Base-by-base conservation (phyloP, 164 flowering plant species). In the Houttuynia cordata region DNA sequence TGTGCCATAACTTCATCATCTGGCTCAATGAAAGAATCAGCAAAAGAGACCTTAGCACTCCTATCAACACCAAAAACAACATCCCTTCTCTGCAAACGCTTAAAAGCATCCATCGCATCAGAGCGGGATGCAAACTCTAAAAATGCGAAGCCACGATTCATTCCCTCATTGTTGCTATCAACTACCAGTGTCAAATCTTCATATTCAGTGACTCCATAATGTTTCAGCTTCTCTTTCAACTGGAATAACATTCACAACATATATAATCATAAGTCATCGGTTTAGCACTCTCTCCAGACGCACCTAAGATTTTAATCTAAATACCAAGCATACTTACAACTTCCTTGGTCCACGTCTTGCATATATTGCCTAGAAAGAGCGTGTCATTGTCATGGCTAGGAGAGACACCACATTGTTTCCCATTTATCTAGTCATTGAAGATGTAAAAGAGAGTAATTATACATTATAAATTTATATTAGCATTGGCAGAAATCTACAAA, bases 321-420 rank as follows among this genome's bases (percentile, higher is more conserved):
- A 24, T 20, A 55, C 21, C 64, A 62, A 61, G 60, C 67, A 67
- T 56, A 85, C 96, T 86, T 85, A 93, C 98, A 64, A 82, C 81
- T 72, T 90, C 97, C 74, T 78, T 86, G 58, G 90, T 93, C 98
- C 98, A 93, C 64, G 92, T 80, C 80, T 83, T 93, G 91, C 92
- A 83, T 65, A 93, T 83, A 68, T 93, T 93, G 51, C 98, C 98
- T 57, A 93, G 57, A 62, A 87, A 93, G 56, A 93, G 86, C 51
- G 98, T 90, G 66, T 93, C 98, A 65, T 90, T 93, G 74, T 93
- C 98, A 67, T 93, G 96, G 74, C 98, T 90, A 10, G 94, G 92
- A 22, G 92, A 69, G 57, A 88, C 97, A 73, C 98, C 98, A 80
- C 98, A 93, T 54, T 83, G 81, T 78, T 90, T 93, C 58, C 98